Evolutionary conservation across 2,329 filamentous ascomycete species (phyloP).

Genomic region (Colletotrichum sp.): DNA sequence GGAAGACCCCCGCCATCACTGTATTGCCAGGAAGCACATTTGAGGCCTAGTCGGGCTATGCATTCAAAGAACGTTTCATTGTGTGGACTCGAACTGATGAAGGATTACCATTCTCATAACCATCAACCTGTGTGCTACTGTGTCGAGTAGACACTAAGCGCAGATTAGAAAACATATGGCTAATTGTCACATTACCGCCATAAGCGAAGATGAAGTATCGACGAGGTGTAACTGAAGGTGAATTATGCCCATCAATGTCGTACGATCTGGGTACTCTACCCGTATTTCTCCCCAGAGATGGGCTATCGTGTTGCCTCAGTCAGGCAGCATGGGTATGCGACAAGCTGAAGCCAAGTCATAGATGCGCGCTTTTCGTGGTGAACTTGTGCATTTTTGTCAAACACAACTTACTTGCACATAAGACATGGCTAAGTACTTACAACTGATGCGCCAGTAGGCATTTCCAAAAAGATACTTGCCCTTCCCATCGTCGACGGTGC

Average conservation of each 20-base stretch:
- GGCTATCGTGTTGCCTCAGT: neutral
- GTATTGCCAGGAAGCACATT: neutral
- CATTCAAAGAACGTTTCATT: rapidly evolving
- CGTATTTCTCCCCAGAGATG: neutral
- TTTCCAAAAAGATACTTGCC: neutral
- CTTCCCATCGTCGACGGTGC: neutral
- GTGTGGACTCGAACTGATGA: neutral
- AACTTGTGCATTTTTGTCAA: neutral
- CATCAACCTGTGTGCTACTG: neutral
- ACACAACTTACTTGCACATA: neutral
- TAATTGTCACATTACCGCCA: neutral
- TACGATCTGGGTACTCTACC: neutral
- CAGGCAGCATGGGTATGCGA: neutral
- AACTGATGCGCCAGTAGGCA: neutral
- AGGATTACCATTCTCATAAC: neutral
- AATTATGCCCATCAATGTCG: neutral
- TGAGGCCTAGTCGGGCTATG: neutral
- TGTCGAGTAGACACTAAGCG: neutral
- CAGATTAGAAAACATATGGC: neutral
- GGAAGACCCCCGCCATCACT: conserved; percentile 22
- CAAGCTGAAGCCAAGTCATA: neutral
- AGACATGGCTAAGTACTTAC: neutral
- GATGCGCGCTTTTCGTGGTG: neutral
- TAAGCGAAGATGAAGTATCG: neutral
- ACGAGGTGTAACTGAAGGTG: neutral